A percentile compares a stretch with the other conserved stretches of the same genome.
Evolutionary conservation across 192 early-diverging fungal genomes (phyloP).

Genomic region (Spizellomyces sp.): DNA sequence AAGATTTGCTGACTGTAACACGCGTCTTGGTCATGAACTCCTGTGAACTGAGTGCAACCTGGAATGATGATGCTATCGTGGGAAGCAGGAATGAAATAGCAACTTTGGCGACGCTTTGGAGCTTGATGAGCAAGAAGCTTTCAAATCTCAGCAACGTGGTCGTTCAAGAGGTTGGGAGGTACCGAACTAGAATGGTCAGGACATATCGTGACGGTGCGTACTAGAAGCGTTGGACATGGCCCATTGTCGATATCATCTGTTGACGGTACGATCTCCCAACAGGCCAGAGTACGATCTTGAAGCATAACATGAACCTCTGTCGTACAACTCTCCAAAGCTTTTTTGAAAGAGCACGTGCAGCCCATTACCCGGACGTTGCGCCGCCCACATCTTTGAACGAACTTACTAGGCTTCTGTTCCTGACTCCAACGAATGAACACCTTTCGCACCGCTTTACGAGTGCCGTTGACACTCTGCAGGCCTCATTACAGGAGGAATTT

Average conservation of each 20-base stretch:
- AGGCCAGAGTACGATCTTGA: too few relatives aligned
- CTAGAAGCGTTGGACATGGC: not conserved
- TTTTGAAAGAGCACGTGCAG: too few relatives aligned
- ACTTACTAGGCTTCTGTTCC: not conserved
- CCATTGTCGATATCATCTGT: not conserved
- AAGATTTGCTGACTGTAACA: slow-evolving; percentile 29
- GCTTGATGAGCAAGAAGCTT: slow-evolving; percentile 17
- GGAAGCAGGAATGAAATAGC: slow-evolving; percentile 26
- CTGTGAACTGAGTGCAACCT: slow-evolving; percentile 19
- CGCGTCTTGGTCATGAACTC: slow-evolving; percentile 43
- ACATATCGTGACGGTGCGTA: slow-evolving; percentile 32
- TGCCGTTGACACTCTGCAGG: slow-evolving; percentile 5
- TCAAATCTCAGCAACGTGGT: not conserved
- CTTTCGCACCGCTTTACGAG: not conserved
- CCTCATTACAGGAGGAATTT: slow-evolving; percentile 1
- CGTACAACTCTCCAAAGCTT: too few relatives aligned
- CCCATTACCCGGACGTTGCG: too few relatives aligned
- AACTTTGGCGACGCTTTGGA: slow-evolving; percentile 20
- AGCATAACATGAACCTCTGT: too few relatives aligned
- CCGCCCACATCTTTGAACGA: not conserved
- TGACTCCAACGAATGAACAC: slow-evolving; percentile 4
- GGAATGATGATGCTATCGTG: not conserved
- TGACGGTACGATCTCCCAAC: too few relatives aligned
- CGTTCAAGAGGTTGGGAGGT: not conserved
- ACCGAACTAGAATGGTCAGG: slow-evolving; percentile 17